Evolutionary conservation across 345 rosid genomes (phyloP).

Genomic region (Streptanthus diversifolius): DNA sequence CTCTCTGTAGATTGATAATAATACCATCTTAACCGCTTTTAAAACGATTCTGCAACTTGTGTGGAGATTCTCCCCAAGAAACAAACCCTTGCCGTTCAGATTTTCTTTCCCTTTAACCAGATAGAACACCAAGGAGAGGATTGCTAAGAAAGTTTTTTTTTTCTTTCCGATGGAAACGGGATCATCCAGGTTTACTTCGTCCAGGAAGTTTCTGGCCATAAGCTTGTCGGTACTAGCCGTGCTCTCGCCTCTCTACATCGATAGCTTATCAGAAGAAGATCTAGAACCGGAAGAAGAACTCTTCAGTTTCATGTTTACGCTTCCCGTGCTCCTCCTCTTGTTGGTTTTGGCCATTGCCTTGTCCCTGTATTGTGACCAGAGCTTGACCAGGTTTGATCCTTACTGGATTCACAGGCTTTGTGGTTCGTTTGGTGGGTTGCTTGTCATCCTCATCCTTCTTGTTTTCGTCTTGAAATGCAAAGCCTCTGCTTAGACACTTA

Average conservation of each 20-base stretch:
- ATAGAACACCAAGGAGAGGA: conserved; percentile 7
- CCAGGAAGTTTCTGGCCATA: conserved; percentile 54
- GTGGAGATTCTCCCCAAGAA: conserved; percentile 6
- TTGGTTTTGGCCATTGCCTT: conserved; percentile 50
- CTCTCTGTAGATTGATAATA: background rate
- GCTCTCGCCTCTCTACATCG: conserved; percentile 68
- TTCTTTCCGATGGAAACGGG: conserved; percentile 15
- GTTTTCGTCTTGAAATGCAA: conserved; percentile 55
- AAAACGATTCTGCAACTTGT: conserved; percentile 12
- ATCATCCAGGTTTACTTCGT: conserved; percentile 36
- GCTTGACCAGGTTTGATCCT: conserved; percentile 67
- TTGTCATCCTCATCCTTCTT: conserved; percentile 62
- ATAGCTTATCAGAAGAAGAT: conserved; percentile 37
- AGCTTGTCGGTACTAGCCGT: conserved; percentile 52
- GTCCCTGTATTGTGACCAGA: conserved; percentile 54
- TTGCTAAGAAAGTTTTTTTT: conserved; percentile 11
- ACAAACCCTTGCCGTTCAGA: background rate
- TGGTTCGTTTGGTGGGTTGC: conserved; percentile 81
- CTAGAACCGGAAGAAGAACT: conserved; percentile 45
- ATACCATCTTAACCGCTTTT: background rate
- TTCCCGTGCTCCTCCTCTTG: conserved; percentile 55
- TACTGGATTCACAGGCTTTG: conserved; percentile 88
- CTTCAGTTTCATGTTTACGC: conserved; percentile 36
- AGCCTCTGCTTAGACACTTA: conserved; percentile 23
- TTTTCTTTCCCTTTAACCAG: background rate